Percentiles rank a stretch among this genome's conserved stretches.
phyloP scores from a whole-genome alignment of 805 yeast genomes.

The Priceomyces fermenticarens region DNA sequence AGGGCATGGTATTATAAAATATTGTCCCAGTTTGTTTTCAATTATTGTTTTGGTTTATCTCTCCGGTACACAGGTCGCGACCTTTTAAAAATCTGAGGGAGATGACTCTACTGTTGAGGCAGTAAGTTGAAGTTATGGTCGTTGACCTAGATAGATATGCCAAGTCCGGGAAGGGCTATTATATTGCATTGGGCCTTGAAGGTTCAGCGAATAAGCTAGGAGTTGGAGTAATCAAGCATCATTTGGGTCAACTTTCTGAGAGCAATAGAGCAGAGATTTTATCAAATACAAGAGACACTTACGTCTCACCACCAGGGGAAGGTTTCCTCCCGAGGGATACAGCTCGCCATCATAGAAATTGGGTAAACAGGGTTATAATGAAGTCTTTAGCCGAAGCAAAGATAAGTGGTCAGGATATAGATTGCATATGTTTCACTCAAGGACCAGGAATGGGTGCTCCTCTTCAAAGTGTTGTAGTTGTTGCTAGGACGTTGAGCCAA shows the following conservation, averaged over 20 bases:
- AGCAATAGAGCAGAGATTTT: conserved; percentile 70
- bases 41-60: conserved; percentile 1
- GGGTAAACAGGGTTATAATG: conserved; percentile 81
- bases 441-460: conserved; percentile 99
- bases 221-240: conserved; percentile 84
- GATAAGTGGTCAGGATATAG: conserved; percentile 50
- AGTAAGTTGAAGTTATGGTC: conserved; percentile 19
- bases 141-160: conserved; percentile 47
- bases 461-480: conserved; percentile 84
- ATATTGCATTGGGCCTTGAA: conserved; percentile 85
- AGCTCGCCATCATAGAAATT: conserved; percentile 92
- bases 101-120: neutral
- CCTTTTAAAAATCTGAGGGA: neutral
- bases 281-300: conserved; percentile 92
- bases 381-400: conserved; percentile 62
- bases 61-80: conserved; percentile 4
- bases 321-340: conserved; percentile 96
- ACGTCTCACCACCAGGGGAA: conserved; percentile 95
- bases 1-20: conserved; percentile 12
- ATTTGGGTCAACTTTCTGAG: conserved; percentile 52
- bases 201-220: conserved; percentile 98
- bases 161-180: conserved; percentile 45
- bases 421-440: conserved; percentile 89
- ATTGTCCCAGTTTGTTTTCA: neutral
- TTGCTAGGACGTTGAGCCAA: conserved; percentile 81